Evolutionary conservation across 2,329 filamentous ascomycete species (phyloP).

Genomic region (Catunica adiposa): DNA sequence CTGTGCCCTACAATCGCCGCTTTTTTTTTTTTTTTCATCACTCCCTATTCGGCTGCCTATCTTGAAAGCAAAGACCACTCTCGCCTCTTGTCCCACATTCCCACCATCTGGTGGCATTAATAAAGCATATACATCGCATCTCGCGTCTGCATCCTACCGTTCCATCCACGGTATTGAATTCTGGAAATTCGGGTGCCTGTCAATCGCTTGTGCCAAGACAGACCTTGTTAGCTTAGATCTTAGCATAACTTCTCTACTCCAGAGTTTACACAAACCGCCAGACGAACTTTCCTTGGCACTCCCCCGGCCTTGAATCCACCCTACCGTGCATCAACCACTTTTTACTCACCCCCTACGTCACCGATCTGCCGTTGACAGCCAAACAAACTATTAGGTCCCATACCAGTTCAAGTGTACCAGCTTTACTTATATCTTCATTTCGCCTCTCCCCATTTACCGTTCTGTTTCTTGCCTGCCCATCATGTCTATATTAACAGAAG

Average conservation of each 20-base stretch:
- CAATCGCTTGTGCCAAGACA: constrained; percentile 10
- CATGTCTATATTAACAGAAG: constrained; percentile 4
- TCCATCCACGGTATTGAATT: neutral
- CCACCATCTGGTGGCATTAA: neutral
- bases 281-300: neutral
- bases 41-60: neutral
- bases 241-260: constrained; percentile 1
- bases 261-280: neutral
- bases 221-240: neutral
- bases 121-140: neutral
- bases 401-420: too few relatives aligned
- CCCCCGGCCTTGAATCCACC: neutral
- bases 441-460: neutral
- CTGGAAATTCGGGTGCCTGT: constrained; percentile 10
- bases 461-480: neutral
- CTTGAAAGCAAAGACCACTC: too few relatives aligned
- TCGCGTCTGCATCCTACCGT: neutral
- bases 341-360: neutral
- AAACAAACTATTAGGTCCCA: neutral
- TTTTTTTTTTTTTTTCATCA: neutral
- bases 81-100: neutral
- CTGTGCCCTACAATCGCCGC: neutral
- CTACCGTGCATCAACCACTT: neutral
- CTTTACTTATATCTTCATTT: neutral
- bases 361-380: constrained; percentile 1